These are phyloP conservation scores for Lunasporangiospora selenospora DNA, from an alignment of 192 early-diverging fungal genomes.

Conservation along the genomic window DNA sequence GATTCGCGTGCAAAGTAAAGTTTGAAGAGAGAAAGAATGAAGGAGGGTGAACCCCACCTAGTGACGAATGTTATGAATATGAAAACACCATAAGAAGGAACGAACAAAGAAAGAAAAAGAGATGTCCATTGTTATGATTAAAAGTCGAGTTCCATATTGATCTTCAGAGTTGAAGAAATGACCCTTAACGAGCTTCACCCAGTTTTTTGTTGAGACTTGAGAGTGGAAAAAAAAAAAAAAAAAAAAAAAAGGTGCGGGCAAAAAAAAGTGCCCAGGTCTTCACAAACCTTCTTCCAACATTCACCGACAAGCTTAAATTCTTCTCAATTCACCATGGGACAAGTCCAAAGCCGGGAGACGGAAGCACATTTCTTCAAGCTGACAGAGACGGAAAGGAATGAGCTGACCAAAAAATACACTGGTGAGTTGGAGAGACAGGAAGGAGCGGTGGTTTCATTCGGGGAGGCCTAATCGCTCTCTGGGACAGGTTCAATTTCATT, in stretches of 20 bases:
- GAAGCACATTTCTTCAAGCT: constrained; percentile 39
- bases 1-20: neutral
- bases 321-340: constrained; percentile 46
- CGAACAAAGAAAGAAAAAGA: neutral
- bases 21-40: too few species aligned
- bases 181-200: too few species aligned
- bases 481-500: too few species aligned
- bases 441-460: too few species aligned
- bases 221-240: neutral
- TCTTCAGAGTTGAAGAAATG: too few species aligned
- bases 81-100: neutral
- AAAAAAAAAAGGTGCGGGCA: neutral
- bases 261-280: neutral
- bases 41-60: too few species aligned
- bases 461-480: too few species aligned
- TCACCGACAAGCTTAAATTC: too few species aligned
- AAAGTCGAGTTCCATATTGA: too few species aligned
- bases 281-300: neutral
- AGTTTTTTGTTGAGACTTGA: neutral
- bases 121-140: neutral
- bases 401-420: constrained; percentile 23
- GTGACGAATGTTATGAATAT: too few species aligned
- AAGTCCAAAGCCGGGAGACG: constrained; percentile 42
- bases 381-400: constrained; percentile 16
- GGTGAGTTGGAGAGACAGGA: too few species aligned